These are phyloP conservation scores for Globisporangium iwayamae DNA, from an alignment of 352 stramenopile species.

Conservation along the genomic window DNA sequence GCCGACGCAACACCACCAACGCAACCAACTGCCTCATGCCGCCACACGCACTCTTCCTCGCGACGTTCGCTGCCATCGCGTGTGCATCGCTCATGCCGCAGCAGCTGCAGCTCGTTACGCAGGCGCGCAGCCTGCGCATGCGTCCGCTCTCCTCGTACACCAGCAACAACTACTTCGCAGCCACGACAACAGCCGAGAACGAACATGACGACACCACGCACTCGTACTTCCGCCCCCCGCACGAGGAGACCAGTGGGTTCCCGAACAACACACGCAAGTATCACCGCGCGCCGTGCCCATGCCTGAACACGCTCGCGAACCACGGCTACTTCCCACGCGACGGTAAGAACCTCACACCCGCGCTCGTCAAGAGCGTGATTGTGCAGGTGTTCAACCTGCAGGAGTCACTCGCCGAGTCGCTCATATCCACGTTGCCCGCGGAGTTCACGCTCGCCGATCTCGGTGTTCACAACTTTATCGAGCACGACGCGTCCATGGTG, in stretches of 20 bases:
- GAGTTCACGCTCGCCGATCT: conserved; percentile 54
- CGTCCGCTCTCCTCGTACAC: neutral
- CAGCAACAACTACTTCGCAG: neutral
- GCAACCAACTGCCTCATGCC: neutral
- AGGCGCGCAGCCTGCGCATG: conserved; percentile 13
- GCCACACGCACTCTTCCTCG: conserved; percentile 1
- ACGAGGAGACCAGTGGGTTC: conserved; percentile 36
- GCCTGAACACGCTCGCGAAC: conserved; percentile 70
- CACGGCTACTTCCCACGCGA: conserved; percentile 61
- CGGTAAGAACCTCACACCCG: conserved; percentile 44
- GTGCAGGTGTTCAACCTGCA: conserved; percentile 52
- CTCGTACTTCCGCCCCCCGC: conserved; percentile 39
- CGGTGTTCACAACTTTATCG: conserved; percentile 53
- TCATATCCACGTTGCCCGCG: conserved; percentile 28
- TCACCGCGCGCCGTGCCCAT: conserved; percentile 60
- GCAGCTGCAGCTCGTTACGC: neutral
- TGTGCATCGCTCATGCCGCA: conserved; percentile 1
- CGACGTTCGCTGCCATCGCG: neutral
- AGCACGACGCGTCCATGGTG: conserved; percentile 71
- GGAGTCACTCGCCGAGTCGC: conserved; percentile 25
- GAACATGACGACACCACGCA: conserved; percentile 12
- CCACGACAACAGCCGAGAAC: conserved; percentile 7
- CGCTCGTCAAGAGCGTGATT: conserved; percentile 34
- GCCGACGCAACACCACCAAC: neutral
- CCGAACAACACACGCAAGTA: conserved; percentile 35